A percentile compares a stretch with the other conserved stretches of the same genome.
Conservation (phyloP, 495 filamentous ascomycete species). For the Podospora australis region DNA sequence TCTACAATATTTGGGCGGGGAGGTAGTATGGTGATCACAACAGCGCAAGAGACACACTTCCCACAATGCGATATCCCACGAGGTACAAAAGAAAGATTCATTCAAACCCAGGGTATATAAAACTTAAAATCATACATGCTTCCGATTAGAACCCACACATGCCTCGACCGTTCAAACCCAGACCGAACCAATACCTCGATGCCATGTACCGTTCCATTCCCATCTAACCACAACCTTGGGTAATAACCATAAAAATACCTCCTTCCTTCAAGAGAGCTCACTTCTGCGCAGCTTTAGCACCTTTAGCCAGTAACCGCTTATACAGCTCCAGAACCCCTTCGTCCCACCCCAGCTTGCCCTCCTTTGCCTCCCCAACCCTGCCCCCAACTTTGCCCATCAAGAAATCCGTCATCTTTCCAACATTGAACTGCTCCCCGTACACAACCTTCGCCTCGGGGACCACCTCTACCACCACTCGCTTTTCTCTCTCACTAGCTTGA, state of each 20-base stretch:
- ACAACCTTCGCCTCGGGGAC: conserved; percentile 45
- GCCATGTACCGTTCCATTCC: background rate
- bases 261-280: background rate
- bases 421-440: conserved; percentile 63
- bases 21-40: too few relatives aligned
- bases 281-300: conserved; percentile 36
- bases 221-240: background rate
- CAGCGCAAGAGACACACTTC: too few relatives aligned
- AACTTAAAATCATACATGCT: too few relatives aligned
- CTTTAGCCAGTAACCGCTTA: conserved; percentile 48
- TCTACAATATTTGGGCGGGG: too few relatives aligned
- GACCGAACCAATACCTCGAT: background rate
- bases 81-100: too few relatives aligned
- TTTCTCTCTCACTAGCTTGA: background rate
- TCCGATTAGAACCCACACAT: too few relatives aligned
- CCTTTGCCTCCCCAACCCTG: conserved; percentile 23
- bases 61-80: too few relatives aligned
- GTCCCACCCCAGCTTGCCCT: conserved; percentile 51
- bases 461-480: conserved; percentile 43
- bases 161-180: too few relatives aligned
- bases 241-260: too few relatives aligned
- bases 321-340: conserved; percentile 50
- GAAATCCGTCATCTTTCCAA: conserved; percentile 57
- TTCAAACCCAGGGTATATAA: too few relatives aligned
- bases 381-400: conserved; percentile 42